Percentiles rank a stretch among this genome's conserved stretches.
Evolutionary conservation across 108 stramenopile species (phyloP).

Genomic region (Cyclotella baltica): DNA sequence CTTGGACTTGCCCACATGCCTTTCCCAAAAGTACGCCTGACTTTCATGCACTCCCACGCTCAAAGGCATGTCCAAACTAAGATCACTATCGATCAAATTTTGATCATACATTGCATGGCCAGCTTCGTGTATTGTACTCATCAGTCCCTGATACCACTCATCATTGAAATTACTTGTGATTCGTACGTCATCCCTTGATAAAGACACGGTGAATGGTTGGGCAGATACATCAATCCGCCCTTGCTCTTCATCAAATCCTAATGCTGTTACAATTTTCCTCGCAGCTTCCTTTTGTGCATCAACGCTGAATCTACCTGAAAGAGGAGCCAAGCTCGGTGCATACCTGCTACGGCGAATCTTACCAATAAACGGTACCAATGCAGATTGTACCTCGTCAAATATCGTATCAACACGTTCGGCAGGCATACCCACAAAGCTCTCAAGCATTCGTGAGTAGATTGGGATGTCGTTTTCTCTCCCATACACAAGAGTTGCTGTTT

Average conservation of each 20-base stretch:
- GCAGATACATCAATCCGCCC: conserved; percentile 90
- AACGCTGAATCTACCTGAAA: conserved; percentile 57
- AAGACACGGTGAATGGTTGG: conserved; percentile 91
- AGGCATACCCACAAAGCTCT: conserved; percentile 85
- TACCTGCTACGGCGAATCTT: conserved; percentile 51
- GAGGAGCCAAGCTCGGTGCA: conserved; percentile 48
- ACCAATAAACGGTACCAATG: conserved; percentile 77
- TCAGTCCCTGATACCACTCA: conserved; percentile 88
- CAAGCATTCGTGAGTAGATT: conserved; percentile 75
- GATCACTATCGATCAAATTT: conserved; percentile 55
- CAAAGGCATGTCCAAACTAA: conserved; percentile 70
- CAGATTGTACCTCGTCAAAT: conserved; percentile 75
- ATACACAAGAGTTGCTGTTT: conserved; percentile 63
- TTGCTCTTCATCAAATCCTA: conserved; percentile 76
- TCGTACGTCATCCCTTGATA: conserved; percentile 85
- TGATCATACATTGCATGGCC: conserved; percentile 96
- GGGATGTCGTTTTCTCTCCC: conserved; percentile 29
- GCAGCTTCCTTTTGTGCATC: conserved; percentile 68
- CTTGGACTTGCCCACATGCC: conserved; percentile 78
- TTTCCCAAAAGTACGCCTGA: conserved; percentile 92
- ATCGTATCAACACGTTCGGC: conserved; percentile 70
- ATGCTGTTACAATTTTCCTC: conserved; percentile 61
- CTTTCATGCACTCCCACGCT: conserved; percentile 93
- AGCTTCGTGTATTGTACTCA: conserved; percentile 90
- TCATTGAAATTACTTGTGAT: conserved; percentile 88